Evolutionary conservation across 2,329 filamentous ascomycete species (phyloP), one percentile per base, ranked within the genome.

Genomic region (Paraphoma chrysanthemicola): DNA sequence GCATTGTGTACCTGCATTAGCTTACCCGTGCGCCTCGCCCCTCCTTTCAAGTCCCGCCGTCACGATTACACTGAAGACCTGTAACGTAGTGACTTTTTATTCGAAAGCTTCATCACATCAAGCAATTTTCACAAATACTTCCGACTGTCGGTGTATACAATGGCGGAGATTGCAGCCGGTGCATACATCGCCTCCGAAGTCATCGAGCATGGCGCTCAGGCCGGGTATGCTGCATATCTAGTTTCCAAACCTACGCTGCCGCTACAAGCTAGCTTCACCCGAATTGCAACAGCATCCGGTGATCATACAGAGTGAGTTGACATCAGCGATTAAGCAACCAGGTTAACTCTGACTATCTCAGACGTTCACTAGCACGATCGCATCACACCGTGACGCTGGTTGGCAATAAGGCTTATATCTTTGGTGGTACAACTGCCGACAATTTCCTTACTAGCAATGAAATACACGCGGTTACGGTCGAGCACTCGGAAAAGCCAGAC

Each of bases 331-430:
- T 23, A 23, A 23, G 23, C 23, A 23, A 23, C 23, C 23, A 5
- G 23, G 23, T 23, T 23, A 5, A 23, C 5, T 23, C 72, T 54
- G 11, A 58, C 17, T 2, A 14, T 18, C 10, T 8, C 48, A 74
- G 61, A 53, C 73, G 62, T 50, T 74, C 66, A 31, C 47, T 77
- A 44, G 69, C 65, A 16, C 62, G 74, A 5, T 72, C 70, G n/a
- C 73, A 77, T 47, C 78, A 81, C 54, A 77, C 74, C 5, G 51
- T 80, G 18, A 79, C 74, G 1, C 67, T 79, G 1, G 64, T 81
- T 31, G 63, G 69, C 39, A 75, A 79, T 62, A 80, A 78, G 59
- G 78, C 79, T 5, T 81, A 79, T 60, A 74, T 82, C 23, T 81
- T 80, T 53, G 79, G 79, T 38, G 80, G 79, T 45, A 69, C 74